These are phyloP conservation scores for Acephala macrosclerotiorum DNA, from an alignment of 2,329 filamentous ascomycete species.

Conservation along the genomic window DNA sequence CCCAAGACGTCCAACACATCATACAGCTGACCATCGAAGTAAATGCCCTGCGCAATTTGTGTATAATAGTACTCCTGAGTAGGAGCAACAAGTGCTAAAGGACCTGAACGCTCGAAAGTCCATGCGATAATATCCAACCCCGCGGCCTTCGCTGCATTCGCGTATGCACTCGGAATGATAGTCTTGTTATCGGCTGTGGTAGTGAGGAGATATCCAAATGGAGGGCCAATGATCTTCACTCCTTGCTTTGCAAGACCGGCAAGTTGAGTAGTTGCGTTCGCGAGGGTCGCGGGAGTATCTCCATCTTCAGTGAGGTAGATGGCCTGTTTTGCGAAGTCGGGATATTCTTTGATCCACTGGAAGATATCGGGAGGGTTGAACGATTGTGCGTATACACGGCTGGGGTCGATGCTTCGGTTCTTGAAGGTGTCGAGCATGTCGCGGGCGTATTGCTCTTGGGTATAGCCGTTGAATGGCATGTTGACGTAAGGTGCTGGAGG, in stretches of 20 bases:
- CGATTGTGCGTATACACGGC: conserved; percentile 29
- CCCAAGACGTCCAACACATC: conserved; percentile 30
- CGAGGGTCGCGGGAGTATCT: conserved; percentile 21
- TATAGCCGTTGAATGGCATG: conserved; percentile 37
- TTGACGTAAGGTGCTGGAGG: conserved; percentile 21
- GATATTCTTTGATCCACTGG: conserved; percentile 34
- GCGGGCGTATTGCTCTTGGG: conserved; percentile 32
- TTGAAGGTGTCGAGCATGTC: conserved; percentile 34
- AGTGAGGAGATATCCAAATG: conserved; percentile 29
- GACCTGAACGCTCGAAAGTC: conserved; percentile 33
- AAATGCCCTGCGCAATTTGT: conserved; percentile 17
- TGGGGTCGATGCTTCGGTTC: conserved; percentile 25
- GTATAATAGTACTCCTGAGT: conserved; percentile 29
- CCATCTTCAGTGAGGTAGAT: conserved; percentile 34
- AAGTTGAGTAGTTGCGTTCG: conserved; percentile 21
- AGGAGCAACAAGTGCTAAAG: conserved; percentile 14
- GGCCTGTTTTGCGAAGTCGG: conserved; percentile 31
- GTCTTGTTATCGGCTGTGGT: conserved; percentile 26
- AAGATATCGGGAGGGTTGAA: conserved; percentile 32
- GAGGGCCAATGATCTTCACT: conserved; percentile 31
- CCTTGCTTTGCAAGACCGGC: conserved; percentile 23
- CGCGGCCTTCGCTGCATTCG: conserved; percentile 22
- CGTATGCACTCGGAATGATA: conserved; percentile 31
- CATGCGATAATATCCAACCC: conserved; percentile 33
- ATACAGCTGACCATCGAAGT: conserved; percentile 30